Base-by-base conservation (phyloP, 228 moss, liverwort and hornwort genomes). In the Sphagnum fallax region DNA sequence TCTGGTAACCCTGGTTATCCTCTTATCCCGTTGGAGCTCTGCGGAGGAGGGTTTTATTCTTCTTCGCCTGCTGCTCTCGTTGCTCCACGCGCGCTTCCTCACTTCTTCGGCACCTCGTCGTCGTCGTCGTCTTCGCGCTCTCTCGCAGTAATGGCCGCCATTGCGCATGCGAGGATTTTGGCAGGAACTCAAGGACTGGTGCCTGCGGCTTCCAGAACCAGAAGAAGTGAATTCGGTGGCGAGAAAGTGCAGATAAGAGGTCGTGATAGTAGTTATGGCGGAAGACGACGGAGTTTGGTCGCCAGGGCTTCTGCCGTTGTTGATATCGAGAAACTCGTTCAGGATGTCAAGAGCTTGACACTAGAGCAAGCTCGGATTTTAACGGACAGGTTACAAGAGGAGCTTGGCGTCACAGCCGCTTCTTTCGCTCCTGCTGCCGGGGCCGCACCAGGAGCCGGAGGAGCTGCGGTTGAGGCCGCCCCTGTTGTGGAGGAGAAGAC, bases 401-500 rank as follows among this genome's bases (percentile, higher is more conserved):
- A 83, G 70, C 75, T 93, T 5, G 87, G 91, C 13, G 85, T 93
- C 18, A 81, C 82, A 0, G 85, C 93, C 5, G 69, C 87, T 5
- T 83, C 87, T 4, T 89, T 89, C 64, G 89, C 80, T n/a, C 82
- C 85, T 5, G 80, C 83, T 0, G 79, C 65, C 0, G 89, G 69
- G 4, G 83, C 84, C 8, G 75, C 84, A 1, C 78, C 32, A 32
- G 32, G 32, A 32, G 32, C 32, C 32, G 32, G 32, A 32, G 32
- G 32, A 32, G 32, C 32, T 32, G 32, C 89, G 0, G 79, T 75
- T 0, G 91, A 90, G 51, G 87, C 88, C 0, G 82, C 89, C 7
- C 73, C 84, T 2, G 87, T 70, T 0, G 94, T 87, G 57, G 90
- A 94, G 76, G 94, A 91, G 79, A 81, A 91, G 73, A 94, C 91